Evolutionary conservation across 805 yeast genomes (phyloP).

Genomic region (Wickerhamiella slavikovae): DNA sequence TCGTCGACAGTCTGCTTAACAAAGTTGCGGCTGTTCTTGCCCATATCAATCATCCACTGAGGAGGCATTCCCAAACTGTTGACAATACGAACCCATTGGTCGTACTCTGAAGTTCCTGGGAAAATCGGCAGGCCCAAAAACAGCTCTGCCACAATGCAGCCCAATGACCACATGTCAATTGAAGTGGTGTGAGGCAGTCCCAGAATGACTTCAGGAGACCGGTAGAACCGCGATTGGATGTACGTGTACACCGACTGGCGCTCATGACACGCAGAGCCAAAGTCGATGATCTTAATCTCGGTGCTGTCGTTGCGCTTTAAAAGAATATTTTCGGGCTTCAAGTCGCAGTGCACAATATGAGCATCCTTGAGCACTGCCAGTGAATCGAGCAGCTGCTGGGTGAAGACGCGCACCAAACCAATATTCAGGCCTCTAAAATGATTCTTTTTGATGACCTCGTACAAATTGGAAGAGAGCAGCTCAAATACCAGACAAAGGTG

Average conservation of each 20-base stretch:
- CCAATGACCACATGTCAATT: slow-evolving; percentile 95
- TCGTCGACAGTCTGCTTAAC: slow-evolving; percentile 27
- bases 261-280: slow-evolving; percentile 90
- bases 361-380: slow-evolving; percentile 61
- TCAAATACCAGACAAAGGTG: slow-evolving; percentile 90
- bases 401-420: slow-evolving; percentile 53
- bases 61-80: slow-evolving; percentile 77
- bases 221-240: slow-evolving; percentile 78
- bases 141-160: slow-evolving; percentile 78
- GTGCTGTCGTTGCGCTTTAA: slow-evolving; percentile 65
- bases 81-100: slow-evolving; percentile 65
- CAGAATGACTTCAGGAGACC: slow-evolving; percentile 85
- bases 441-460: slow-evolving; percentile 80
- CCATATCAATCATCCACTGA: slow-evolving; percentile 92
- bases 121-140: slow-evolving; percentile 82
- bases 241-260: slow-evolving; percentile 76
- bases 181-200: slow-evolving; percentile 85
- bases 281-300: slow-evolving; percentile 80
- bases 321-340: slow-evolving; percentile 88
- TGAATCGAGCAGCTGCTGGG: slow-evolving; percentile 66
- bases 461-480: slow-evolving; percentile 64
- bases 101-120: slow-evolving; percentile 88
- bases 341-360: slow-evolving; percentile 83
- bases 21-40: slow-evolving; percentile 58
- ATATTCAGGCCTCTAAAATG: slow-evolving; percentile 80